Base-by-base conservation (phyloP, 345 rosid genomes). In the Hibiscus syriacus region DNA sequence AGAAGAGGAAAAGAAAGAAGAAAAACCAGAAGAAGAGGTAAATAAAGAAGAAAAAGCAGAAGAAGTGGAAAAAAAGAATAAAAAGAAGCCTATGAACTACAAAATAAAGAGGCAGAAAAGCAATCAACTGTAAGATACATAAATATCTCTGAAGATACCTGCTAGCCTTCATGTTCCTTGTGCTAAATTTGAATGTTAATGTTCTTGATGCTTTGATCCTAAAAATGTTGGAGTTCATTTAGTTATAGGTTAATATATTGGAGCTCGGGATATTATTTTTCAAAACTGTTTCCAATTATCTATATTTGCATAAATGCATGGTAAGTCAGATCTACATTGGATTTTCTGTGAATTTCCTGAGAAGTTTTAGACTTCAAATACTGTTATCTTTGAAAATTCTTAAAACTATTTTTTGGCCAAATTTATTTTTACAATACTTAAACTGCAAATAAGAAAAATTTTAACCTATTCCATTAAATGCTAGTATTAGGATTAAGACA, bases 71-170 rank as follows among this genome's bases (percentile, higher is more conserved):
- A n/a, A n/a, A 29, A 61, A n/a, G 19, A 41, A 20, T 50, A 25
- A 22, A 38, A 39, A 60, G 48, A 38, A 62, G 66, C 6, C 8
- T n/a, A n/a, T n/a, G n/a, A n/a, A n/a, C 50, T 39, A 19, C 1
- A 22, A 39, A 13, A 39, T 6, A 3, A 12, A 62, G 50, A 62
- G 50, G 50, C 50, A 39, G 66, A 62, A 62, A 39, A 62, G 17
- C 66, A 62, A 39, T 13, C 26, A 27, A 62, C 32, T 41, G 66
- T 62, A 62, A 62, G 66, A 20, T 61, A 22, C 49, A 12, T 36
- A 36, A 38, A 60, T 36, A 36, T 38, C 48, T 38, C 49, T 20
- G 48, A 60, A 20, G 17, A 12, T 38, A 22, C 6, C 66, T 38
- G 19, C 32, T 61, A 39, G 50, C 66, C 25, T 61, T 62, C n/a